Percentiles rank a stretch among this genome's conserved stretches.
Conservation (phyloP, 1,284 basidiomycete species). For the Microbotryomycetes sp. region DNA sequence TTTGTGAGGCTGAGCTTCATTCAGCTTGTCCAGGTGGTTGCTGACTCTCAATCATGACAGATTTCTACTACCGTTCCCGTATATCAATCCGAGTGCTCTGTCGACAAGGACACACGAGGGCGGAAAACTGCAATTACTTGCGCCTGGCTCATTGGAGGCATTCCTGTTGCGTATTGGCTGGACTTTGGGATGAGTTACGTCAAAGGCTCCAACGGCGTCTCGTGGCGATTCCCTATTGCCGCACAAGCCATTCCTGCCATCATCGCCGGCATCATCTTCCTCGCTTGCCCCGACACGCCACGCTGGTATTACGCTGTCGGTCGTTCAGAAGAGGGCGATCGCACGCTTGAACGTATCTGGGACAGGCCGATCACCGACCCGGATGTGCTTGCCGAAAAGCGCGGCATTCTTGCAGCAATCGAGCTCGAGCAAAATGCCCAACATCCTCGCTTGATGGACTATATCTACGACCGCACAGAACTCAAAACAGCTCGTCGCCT, state of each 20-base stretch:
- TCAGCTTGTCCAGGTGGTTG: background rate
- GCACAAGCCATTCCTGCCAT: slow-evolving; percentile 9
- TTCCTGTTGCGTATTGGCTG: slow-evolving; percentile 2
- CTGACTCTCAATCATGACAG: background rate
- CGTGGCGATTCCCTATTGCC: slow-evolving; percentile 12
- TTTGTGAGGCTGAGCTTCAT: slow-evolving; percentile 3
- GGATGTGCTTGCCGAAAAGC: slow-evolving; percentile 7
- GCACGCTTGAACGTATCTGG: slow-evolving; percentile 1
- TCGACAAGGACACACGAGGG: slow-evolving; percentile 9
- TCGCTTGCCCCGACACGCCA: slow-evolving; percentile 13
- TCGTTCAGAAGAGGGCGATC: slow-evolving; percentile 7
- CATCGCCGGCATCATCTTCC: slow-evolving; percentile 4
- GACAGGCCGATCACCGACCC: slow-evolving; percentile 2
- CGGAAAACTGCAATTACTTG: slow-evolving; percentile 14
- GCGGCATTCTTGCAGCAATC: slow-evolving; percentile 13
- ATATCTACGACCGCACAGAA: slow-evolving; percentile 10
- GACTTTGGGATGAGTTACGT: slow-evolving; percentile 11
- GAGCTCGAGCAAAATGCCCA: slow-evolving; percentile 10
- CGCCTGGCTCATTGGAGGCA: slow-evolving; percentile 8
- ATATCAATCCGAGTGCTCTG: slow-evolving; percentile 8
- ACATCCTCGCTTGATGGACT: slow-evolving; percentile 5
- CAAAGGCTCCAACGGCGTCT: background rate
- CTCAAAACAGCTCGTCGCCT: slow-evolving; percentile 11
- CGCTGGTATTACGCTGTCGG: slow-evolving; percentile 14
- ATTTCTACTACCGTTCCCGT: slow-evolving; percentile 15